phyloP scores from a whole-genome alignment of 352 stramenopile genomes.

The Globisporangium cederbergense region DNA sequence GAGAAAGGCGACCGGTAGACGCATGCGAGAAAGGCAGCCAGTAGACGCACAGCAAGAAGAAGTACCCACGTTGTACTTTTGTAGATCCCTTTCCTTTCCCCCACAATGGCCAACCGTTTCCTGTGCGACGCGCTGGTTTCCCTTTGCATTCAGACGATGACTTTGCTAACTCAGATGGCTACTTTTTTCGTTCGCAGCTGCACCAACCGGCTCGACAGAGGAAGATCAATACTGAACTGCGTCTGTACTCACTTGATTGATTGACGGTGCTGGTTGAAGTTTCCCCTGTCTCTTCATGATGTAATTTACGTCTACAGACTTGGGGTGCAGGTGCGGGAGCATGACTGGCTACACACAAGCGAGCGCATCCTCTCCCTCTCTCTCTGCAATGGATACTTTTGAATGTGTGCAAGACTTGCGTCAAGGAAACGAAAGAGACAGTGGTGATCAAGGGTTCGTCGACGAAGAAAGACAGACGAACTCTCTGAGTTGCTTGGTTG shows the following conservation, averaged over 20 bases:
- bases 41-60: background rate
- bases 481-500: background rate
- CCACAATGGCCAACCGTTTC: constrained; percentile 12
- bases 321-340: background rate
- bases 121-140: constrained; percentile 4
- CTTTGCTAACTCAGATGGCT: background rate
- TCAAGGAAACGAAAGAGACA: constrained; percentile 1
- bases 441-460: background rate
- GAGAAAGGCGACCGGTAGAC: constrained; percentile 9
- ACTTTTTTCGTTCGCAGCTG: constrained; percentile 10
- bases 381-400: constrained; percentile 12
- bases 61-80: constrained; percentile 8
- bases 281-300: constrained; percentile 7
- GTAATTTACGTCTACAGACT: constrained; percentile 9
- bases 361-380: background rate
- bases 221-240: constrained; percentile 4
- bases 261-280: constrained; percentile 3
- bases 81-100: constrained; percentile 5
- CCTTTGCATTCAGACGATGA: background rate
- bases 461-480: background rate
- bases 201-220: background rate
- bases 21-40: background rate
- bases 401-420: constrained; percentile 6
- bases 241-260: constrained; percentile 5
- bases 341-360: background rate